Base-by-base conservation (phyloP, 1,284 basidiomycete genomes). In the Cutaneotrichosporon dermatis region DNA sequence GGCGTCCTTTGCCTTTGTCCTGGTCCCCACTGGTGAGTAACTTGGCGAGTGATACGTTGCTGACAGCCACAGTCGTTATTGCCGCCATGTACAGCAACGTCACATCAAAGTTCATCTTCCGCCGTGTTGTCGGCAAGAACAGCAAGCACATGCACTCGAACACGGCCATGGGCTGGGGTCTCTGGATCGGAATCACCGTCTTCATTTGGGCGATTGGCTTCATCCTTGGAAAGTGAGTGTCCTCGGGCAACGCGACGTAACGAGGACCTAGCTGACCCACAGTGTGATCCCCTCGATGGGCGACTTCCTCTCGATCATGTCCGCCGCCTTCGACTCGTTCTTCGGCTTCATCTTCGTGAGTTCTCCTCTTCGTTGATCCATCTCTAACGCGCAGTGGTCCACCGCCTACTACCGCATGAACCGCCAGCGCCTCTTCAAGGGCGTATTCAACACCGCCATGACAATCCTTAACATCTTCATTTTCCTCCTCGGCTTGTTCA, bases 121-220 rank as follows among this genome's bases (percentile, higher is more conserved):
- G 76, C 63, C 74, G 79, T 53, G 72, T 80, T 59, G 59, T 69
- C 1, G 78, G 79, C 45, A 25, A 37, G 37, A 77, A 80, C 55
- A 82, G 82, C 13, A 70, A 71, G 13, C 85, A 85, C 69, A 75
- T 79, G 4, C 77, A 83, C 68, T 77, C 78, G 15, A 83, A 88
- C 79, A 85, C 84, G 3, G 52, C 82, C 15, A 60, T 82, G 25
- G 86, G 84, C 0, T 88, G 87, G 86, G 66, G 73, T 0, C 72
- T 76, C 0, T 88, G 86, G 86, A 71, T 80, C 11, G 80, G 69
- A 0, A 84, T 87, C 69, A 80, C 85, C 52, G 77, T 81, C 25
- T 68, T 70, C 36, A 82, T 83, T 10, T 88, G 86, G 86, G 67
- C 82, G 11, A 60, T 84, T 36, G 84, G 82, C 0, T 88, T 85